Conservation (phyloP, 2,329 filamentous ascomycete genomes). For the Fusarium goolgardi region DNA sequence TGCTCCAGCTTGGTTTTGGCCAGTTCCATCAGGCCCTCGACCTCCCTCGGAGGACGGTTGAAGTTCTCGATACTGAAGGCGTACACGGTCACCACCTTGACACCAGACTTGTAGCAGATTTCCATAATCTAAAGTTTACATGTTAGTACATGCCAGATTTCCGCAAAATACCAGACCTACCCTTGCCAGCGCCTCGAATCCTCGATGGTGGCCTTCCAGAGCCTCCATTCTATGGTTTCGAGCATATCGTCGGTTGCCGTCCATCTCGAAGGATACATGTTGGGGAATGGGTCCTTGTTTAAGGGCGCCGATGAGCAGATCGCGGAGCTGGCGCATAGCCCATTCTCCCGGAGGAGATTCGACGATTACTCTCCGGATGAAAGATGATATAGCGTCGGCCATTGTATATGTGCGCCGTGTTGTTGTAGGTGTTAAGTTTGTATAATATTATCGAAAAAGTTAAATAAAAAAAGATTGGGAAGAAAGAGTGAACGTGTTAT, state of each 20-base stretch:
- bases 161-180: conserved; percentile 66
- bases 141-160: conserved; percentile 12
- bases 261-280: conserved; percentile 99
- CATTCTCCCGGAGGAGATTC: conserved; percentile 93
- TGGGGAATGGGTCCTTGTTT: conserved; percentile 91
- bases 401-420: conserved; percentile 50
- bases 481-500: conserved; percentile 40
- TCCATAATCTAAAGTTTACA: conserved; percentile 78
- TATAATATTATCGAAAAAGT: conserved; percentile 16
- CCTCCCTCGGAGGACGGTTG: conserved; percentile 95
- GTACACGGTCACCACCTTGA: conserved; percentile 97
- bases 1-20: conserved; percentile 95
- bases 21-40: conserved; percentile 97
- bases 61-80: conserved; percentile 99
- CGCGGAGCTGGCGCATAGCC: conserved; percentile 80
- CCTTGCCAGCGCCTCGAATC: conserved; percentile 92
- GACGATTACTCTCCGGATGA: conserved; percentile 75
- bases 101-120: conserved; percentile 97
- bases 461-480: conserved; percentile 17
- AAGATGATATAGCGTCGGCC: conserved; percentile 64
- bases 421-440: conserved; percentile 1
- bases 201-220: conserved; percentile 93
- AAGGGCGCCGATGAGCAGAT: conserved; percentile 87
- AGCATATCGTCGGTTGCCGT: conserved; percentile 95
- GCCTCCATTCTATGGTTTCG: conserved; percentile 93